Conservation (phyloP, 768 basidiomycete genomes). For the Boletus huronensis region DNA sequence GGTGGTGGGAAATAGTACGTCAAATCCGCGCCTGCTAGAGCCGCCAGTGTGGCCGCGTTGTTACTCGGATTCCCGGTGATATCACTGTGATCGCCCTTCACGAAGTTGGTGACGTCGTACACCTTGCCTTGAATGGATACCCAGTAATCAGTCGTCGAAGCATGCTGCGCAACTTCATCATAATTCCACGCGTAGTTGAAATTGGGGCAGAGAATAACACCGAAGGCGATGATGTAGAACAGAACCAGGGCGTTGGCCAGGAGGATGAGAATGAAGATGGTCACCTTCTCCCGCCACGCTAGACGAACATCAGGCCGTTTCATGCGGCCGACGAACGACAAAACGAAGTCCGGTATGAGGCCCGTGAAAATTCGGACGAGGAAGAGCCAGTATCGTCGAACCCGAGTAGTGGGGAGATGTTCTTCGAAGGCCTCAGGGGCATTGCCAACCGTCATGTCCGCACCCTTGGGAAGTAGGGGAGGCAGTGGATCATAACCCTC, state of each 20-base stretch:
- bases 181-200: conserved; percentile 57
- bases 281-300: conserved; percentile 68
- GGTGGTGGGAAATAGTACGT: conserved; percentile 64
- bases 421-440: conserved; percentile 50
- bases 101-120: conserved; percentile 58
- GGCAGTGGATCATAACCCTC: conserved; percentile 28
- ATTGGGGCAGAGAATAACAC: conserved; percentile 57
- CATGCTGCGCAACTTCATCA: conserved; percentile 50
- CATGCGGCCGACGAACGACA: conserved; percentile 54
- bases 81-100: conserved; percentile 62
- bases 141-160: conserved; percentile 52
- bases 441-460: conserved; percentile 39
- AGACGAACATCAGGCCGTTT: conserved; percentile 64
- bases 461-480: conserved; percentile 37
- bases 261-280: conserved; percentile 59
- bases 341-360: conserved; percentile 52
- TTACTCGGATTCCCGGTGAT: conserved; percentile 52
- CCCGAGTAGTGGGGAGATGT: conserved; percentile 47
- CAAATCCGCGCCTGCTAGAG: conserved; percentile 60
- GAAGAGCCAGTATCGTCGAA: conserved; percentile 57
- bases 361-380: conserved; percentile 52
- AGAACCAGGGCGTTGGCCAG: conserved; percentile 50
- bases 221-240: conserved; percentile 68
- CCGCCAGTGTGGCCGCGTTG: conserved; percentile 40
- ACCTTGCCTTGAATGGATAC: conserved; percentile 61